These are phyloP conservation scores for Alliaria petiolata DNA, from an alignment of 345 rosid genomes.

Conservation along the genomic window DNA sequence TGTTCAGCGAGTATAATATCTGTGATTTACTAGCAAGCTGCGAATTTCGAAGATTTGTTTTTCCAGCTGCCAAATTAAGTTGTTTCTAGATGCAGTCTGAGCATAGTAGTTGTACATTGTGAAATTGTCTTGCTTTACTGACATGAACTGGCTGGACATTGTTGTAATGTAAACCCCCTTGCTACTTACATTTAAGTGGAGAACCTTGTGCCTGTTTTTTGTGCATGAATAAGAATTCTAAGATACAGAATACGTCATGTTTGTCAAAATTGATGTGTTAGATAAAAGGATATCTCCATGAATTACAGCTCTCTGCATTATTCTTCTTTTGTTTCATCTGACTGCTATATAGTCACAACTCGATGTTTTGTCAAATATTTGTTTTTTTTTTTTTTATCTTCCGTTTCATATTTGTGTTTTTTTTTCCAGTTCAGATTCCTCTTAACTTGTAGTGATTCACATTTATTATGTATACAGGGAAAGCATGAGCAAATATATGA, in stretches of 20 bases:
- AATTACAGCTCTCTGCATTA: neutral
- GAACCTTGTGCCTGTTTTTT: neutral
- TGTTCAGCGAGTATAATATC: neutral
- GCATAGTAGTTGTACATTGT: neutral
- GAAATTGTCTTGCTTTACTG: neutral
- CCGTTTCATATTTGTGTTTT: neutral
- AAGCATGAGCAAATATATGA: conserved; percentile 78
- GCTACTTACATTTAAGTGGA: neutral
- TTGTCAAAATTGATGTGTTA: neutral
- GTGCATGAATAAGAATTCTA: neutral
- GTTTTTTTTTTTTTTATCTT: too few relatives aligned
- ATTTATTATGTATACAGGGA: conserved; percentile 49
- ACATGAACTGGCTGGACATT: neutral
- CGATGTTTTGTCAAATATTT: neutral
- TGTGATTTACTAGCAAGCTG: neutral
- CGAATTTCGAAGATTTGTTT: neutral
- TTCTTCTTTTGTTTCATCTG: neutral
- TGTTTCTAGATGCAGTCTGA: neutral
- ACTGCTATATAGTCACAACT: neutral
- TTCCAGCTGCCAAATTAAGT: neutral
- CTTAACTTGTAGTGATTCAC: neutral
- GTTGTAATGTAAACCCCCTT: neutral
- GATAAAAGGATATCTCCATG: neutral
- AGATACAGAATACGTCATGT: neutral
- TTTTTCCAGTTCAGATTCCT: neutral